Percentiles rank a stretch among this genome's conserved stretches.
Conservation (phyloP, 2,329 filamentous ascomycete species). For the Rutstroemia sp. region DNA sequence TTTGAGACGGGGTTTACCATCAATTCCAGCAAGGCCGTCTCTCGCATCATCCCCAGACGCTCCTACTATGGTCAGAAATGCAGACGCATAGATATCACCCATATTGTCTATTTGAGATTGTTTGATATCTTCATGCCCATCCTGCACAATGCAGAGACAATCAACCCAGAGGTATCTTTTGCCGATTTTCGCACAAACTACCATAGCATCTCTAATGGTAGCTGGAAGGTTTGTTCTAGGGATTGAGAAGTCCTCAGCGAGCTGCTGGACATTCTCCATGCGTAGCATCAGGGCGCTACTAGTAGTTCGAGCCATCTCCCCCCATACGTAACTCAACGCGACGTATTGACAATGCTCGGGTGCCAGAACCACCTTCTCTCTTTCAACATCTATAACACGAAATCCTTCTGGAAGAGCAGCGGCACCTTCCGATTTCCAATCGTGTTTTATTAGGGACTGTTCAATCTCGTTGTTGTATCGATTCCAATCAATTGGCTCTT, state of each 20-base stretch:
- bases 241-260: neutral
- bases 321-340: constrained; percentile 7
- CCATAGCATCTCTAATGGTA: neutral
- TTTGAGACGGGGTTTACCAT: neutral
- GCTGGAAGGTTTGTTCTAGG: neutral
- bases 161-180: constrained; percentile 1
- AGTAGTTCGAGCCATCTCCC: neutral
- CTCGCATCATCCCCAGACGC: neutral
- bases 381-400: constrained; percentile 1
- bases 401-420: neutral
- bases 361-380: neutral
- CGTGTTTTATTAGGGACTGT: neutral
- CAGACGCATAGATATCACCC: neutral
- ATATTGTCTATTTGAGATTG: neutral
- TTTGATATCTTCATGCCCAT: neutral
- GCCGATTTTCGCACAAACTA: neutral
- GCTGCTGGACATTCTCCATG: neutral
- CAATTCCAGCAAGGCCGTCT: neutral
- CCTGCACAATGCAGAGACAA: constrained; percentile 1
- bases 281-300: neutral
- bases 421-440: neutral
- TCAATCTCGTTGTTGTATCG: neutral
- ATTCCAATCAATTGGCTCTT: neutral
- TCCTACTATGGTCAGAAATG: neutral
- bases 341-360: neutral